Base-by-base conservation (phyloP, 139 green algal genomes). In the Coelastrella sp. region DNA sequence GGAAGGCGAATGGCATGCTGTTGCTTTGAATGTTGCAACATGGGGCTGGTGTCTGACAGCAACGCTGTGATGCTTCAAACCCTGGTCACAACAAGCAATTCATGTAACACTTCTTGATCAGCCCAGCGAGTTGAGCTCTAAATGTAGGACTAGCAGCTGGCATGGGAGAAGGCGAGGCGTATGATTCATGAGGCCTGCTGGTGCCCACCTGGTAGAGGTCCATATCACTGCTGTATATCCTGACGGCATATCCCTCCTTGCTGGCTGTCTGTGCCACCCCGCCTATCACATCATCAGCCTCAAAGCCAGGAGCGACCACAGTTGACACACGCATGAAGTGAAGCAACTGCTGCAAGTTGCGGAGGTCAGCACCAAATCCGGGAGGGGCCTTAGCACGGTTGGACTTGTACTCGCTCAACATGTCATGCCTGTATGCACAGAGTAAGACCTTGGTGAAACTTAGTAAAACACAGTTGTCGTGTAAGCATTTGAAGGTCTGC, bases 221-320 rank as follows among this genome's bases (percentile, higher is more conserved):
- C 59, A 65, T 68, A 58, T 90, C 85, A 61, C 54, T 84, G 73
- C 73, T 90, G 85, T 66, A 32, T 32, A 96, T 88, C 13, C 91
- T 89, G 20, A 96, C 78, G 0, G 76, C 57, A 22, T 94, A 77
- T 11, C 90, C 92, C 5, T 66, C 68, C 60, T 10, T 22, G 66
- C 19, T 73, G 57, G 83, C 85, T 56, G 75, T 68, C 13, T 14
- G 10, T 13, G 85, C 85, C 23, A 65, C 23, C 7, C 58, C 73
- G 3, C 73, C 73, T 58, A 90, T 54, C 73, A 90, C 73, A 16
- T 90, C 85, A 61, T 90, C 85, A 17, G 85, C 85, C 73, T 90
- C 85, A n/a, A 77, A 90, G n/a, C 85, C 85, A 23, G 85, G 73
- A 17, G 71, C n/a, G 23, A n/a, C 61, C 0, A 84, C 54, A 22